Conservation (phyloP, 345 rosid genomes). For the Turritis glabra region DNA sequence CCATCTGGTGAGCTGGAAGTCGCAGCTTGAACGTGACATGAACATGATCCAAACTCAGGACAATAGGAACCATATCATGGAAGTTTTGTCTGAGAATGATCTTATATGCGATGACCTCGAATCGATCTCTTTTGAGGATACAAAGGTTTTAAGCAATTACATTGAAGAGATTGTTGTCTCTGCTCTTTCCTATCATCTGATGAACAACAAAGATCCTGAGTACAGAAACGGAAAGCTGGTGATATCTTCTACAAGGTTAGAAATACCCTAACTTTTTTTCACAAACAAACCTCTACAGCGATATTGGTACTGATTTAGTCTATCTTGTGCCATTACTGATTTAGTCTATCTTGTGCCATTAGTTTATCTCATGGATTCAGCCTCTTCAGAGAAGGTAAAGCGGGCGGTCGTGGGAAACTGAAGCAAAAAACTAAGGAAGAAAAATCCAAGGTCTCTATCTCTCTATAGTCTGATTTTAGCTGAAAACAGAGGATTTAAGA, state of each 20-base stretch:
- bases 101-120: slow-evolving; percentile 88
- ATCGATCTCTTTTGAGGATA: slow-evolving; percentile 62
- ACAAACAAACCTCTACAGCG: not conserved
- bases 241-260: slow-evolving; percentile 75
- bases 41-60: slow-evolving; percentile 89
- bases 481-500: slow-evolving; percentile 11
- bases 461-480: not conserved
- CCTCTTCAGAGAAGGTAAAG: slow-evolving; percentile 73
- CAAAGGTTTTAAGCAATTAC: slow-evolving; percentile 71
- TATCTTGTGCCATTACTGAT: slow-evolving; percentile 38
- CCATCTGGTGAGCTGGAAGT: slow-evolving; percentile 86
- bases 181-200: slow-evolving; percentile 85
- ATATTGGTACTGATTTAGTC: slow-evolving; percentile 11
- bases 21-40: slow-evolving; percentile 93
- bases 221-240: slow-evolving; percentile 88
- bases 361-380: slow-evolving; percentile 91
- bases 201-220: slow-evolving; percentile 73
- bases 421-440: slow-evolving; percentile 52
- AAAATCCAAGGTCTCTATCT: slow-evolving; percentile 16
- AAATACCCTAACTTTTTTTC: slow-evolving; percentile 3
- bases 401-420: slow-evolving; percentile 44
- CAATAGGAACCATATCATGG: slow-evolving; percentile 83
- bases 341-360: slow-evolving; percentile 19
- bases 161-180: slow-evolving; percentile 92
- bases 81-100: slow-evolving; percentile 87